phyloP scores from a whole-genome alignment of 208 protist species.

The Trypanosomatidae sp. region DNA sequence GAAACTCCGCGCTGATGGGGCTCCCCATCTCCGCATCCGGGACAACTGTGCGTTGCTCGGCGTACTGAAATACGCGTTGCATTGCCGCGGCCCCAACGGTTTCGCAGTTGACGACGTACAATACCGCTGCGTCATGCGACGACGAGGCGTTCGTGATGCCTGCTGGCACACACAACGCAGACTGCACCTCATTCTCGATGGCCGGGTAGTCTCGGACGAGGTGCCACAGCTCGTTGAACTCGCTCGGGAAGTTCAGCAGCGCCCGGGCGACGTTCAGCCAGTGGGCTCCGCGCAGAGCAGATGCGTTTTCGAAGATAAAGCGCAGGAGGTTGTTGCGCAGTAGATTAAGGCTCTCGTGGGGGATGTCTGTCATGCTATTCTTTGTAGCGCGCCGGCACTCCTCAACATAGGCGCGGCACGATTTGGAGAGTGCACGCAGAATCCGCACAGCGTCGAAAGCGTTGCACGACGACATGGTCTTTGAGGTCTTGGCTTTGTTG shows the following conservation, averaged over 20 bases:
- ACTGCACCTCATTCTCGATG: constrained; percentile 20
- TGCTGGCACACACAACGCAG: neutral
- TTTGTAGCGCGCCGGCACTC: constrained; percentile 14
- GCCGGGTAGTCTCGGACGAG: constrained; percentile 12
- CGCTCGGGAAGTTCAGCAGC: constrained; percentile 70
- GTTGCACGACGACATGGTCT: constrained; percentile 32
- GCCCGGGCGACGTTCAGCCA: constrained; percentile 83
- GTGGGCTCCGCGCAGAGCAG: constrained; percentile 68
- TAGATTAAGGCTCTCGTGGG: constrained; percentile 52
- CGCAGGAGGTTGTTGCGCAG: constrained; percentile 56
- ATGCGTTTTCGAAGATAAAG: constrained; percentile 74
- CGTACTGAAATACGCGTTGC: constrained; percentile 29
- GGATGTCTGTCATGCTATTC: constrained; percentile 23
- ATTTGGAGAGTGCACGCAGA: constrained; percentile 77
- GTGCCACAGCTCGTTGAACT: constrained; percentile 26
- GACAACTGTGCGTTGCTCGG: constrained; percentile 10
- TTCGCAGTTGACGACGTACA: constrained; percentile 16
- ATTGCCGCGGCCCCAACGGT: constrained; percentile 18
- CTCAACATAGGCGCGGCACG: constrained; percentile 57
- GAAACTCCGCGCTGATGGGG: constrained; percentile 2
- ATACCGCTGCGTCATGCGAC: neutral
- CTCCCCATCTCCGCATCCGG: neutral
- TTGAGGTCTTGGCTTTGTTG: neutral
- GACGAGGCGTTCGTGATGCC: neutral
- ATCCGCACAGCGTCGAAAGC: constrained; percentile 80